A percentile compares a stretch with the other conserved stretches of the same genome.
Evolutionary conservation across 257 asterid species (phyloP).

Genomic region (Craterostigma plantagineum): DNA sequence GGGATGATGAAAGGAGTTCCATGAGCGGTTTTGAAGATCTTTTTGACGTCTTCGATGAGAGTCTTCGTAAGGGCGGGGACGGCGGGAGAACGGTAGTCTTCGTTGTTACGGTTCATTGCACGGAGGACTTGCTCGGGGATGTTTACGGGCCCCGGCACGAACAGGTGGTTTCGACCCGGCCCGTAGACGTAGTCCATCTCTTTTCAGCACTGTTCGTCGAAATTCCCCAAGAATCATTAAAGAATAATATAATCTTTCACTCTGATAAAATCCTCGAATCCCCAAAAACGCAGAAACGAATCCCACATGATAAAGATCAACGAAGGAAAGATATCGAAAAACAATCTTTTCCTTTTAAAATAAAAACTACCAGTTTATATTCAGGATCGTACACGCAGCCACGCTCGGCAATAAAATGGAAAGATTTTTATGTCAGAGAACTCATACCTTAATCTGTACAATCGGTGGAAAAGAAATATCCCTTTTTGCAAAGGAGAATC

Average conservation of each 20-base stretch:
- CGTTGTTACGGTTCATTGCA: conserved; percentile 95
- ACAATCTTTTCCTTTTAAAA: no score
- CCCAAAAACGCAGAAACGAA: no score
- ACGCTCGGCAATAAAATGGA: conserved; percentile 5
- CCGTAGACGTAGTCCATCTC: conserved; percentile 81
- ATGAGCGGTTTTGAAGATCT: conserved; percentile 80
- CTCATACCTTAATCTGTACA: background rate
- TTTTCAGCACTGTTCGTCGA: no score
- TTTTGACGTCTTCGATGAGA: conserved; percentile 82
- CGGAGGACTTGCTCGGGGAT: conserved; percentile 94
- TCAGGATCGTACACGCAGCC: no score
- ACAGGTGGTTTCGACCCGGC: conserved; percentile 96
- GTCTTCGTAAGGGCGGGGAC: conserved; percentile 71
- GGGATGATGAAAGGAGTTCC: conserved; percentile 92
- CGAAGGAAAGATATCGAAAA: no score
- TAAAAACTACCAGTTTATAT: no score
- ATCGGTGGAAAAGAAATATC: conserved; percentile 2
- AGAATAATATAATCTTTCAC: no score
- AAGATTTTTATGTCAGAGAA: no score
- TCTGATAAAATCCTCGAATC: no score
- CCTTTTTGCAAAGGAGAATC: background rate
- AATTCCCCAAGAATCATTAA: no score
- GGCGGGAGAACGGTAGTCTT: conserved; percentile 96
- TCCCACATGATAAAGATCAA: no score
- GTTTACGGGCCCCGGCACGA: conserved; percentile 99